Conservation (phyloP, 1,139 yeast species). For the Magnusiomyces sp. region DNA sequence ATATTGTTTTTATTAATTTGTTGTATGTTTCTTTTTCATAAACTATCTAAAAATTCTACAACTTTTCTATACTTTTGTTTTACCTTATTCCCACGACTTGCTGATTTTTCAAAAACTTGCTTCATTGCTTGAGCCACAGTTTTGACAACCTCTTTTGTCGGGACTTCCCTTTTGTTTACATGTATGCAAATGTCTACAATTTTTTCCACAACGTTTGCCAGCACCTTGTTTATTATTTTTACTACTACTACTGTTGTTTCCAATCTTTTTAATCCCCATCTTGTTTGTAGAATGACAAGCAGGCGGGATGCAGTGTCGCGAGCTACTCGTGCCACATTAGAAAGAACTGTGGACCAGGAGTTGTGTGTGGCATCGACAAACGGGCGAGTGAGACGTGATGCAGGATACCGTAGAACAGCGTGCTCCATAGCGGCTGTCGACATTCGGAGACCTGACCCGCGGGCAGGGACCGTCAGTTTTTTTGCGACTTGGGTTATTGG, state of each 20-base stretch:
- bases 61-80: no score
- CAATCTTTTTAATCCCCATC: conserved; percentile 21
- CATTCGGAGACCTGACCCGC: background rate
- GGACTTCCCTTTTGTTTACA: no score
- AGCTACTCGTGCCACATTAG: background rate
- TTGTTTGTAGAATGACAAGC: conserved; percentile 28
- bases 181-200: no score
- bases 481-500: background rate
- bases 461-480: background rate
- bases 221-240: no score
- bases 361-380: conserved; percentile 7
- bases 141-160: no score
- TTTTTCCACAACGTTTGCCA: no score
- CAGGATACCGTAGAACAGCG: background rate
- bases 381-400: conserved; percentile 1
- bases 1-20: no score
- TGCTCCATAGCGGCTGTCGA: background rate
- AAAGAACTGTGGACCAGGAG: conserved; percentile 5
- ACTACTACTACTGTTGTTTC: conserved; percentile 9
- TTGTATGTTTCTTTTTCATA: no score
- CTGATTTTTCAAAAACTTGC: no score
- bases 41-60: no score
- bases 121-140: no score
- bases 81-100: no score
- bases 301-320: background rate